Evolutionary conservation across 345 rosid genomes (phyloP).

Genomic region (Eucalyptus shirleyi): DNA sequence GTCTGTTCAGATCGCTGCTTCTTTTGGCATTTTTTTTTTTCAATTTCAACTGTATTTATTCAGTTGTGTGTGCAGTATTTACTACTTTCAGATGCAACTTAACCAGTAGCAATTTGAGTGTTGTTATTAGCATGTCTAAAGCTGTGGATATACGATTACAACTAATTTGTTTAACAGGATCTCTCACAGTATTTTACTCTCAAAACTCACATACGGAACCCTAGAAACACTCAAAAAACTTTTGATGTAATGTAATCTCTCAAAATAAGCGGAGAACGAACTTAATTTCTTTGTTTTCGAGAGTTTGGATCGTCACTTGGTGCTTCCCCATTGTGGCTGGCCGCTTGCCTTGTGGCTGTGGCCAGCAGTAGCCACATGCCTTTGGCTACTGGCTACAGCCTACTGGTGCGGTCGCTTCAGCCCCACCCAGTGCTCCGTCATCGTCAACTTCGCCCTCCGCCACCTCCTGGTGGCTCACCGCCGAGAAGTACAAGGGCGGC

Average conservation of each 20-base stretch:
- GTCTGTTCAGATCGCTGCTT: no score
- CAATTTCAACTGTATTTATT: not conserved
- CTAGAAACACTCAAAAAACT: not conserved
- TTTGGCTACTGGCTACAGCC: no score
- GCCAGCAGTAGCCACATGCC: no score
- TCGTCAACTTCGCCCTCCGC: no score
- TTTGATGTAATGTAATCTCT: not conserved
- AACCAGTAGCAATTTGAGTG: conserved; percentile 86
- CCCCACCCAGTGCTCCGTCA: no score
- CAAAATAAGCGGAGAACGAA: not conserved
- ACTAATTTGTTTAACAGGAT: not conserved
- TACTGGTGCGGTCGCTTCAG: no score
- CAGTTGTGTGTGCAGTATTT: no score
- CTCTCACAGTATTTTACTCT: not conserved
- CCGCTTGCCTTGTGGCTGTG: no score
- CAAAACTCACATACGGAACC: not conserved
- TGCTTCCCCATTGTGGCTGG: no score
- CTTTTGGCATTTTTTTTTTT: not conserved
- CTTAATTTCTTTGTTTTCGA: not conserved
- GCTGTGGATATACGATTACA: conserved; percentile 52
- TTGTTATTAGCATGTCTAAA: conserved; percentile 79
- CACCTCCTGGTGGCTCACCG: no score
- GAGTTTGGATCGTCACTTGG: no score
- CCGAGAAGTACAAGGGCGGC: no score
- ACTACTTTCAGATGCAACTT: conserved; percentile 60